Percentiles rank a stretch among this genome's conserved stretches.
These are phyloP conservation scores for Acorus calamus DNA, from an alignment of 106 monocot species.

Conservation along the genomic window DNA sequence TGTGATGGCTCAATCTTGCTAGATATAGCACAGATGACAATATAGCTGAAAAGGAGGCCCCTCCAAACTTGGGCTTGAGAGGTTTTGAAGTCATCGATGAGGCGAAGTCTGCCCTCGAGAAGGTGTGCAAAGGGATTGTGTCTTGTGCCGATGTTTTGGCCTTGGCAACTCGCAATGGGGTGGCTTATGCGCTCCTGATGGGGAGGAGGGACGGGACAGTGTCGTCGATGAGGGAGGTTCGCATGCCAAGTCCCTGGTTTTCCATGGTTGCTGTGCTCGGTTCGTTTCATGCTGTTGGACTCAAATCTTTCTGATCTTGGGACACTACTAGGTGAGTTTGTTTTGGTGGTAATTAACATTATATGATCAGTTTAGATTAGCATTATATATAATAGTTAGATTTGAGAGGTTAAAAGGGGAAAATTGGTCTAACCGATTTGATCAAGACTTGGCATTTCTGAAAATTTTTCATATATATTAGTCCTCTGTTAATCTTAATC, in stretches of 20 bases:
- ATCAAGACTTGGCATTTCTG: no score
- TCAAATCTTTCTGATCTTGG: constrained; percentile 28
- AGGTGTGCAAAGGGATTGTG: constrained; percentile 26
- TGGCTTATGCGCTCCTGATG: constrained; percentile 21
- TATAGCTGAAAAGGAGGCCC: constrained; percentile 32
- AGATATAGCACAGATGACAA: constrained; percentile 18
- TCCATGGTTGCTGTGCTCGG: constrained; percentile 10
- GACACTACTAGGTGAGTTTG: constrained; percentile 20
- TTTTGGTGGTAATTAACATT: not conserved
- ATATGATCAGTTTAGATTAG: not conserved
- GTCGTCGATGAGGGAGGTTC: no score
- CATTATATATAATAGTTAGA: not conserved
- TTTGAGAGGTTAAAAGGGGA: not conserved
- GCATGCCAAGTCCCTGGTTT: constrained; percentile 21
- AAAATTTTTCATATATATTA: no score
- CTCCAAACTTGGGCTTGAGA: constrained; percentile 30
- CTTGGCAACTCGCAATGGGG: constrained; percentile 26
- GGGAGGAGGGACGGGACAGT: constrained; percentile 23
- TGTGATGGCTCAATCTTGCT: constrained; percentile 43
- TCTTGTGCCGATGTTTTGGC: constrained; percentile 48
- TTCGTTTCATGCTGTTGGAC: constrained; percentile 18
- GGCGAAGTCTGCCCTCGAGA: constrained; percentile 25
- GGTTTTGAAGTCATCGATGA: constrained; percentile 32
- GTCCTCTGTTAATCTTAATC: no score
- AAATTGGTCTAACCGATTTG: no score